A percentile compares a stretch with the other conserved stretches of the same genome.
These are phyloP conservation scores for Populus trichocarpa DNA, from an alignment of 441 rosid species.

Conservation along the genomic window DNA sequence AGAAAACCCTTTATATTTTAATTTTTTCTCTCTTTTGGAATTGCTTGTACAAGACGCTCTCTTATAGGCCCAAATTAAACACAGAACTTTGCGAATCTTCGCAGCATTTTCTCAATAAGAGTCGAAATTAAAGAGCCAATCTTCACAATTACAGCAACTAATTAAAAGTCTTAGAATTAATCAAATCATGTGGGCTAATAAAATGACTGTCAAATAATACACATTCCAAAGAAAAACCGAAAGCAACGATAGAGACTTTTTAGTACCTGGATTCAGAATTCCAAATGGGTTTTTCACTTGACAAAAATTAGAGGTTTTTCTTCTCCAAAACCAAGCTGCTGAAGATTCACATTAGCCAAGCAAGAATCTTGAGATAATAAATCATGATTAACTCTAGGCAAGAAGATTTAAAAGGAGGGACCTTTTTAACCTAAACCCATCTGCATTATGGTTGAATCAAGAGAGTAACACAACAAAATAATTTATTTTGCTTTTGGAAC, in stretches of 20 bases:
- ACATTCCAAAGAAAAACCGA: conserved; percentile 1
- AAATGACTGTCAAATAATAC: not conserved
- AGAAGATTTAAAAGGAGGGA: not conserved
- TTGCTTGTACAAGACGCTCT: conserved; percentile 37
- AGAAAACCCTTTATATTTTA: conserved; percentile 24
- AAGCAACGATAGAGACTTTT: conserved; percentile 1
- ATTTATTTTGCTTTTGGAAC: not conserved
- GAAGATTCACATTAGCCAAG: conserved; percentile 8
- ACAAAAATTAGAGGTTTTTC: not conserved
- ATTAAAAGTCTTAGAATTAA: not conserved
- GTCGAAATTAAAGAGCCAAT: conserved; percentile 3
- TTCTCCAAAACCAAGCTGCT: conserved; percentile 12
- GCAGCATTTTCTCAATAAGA: conserved; percentile 17
- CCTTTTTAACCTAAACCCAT: not conserved
- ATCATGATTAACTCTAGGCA: conserved; percentile 10
- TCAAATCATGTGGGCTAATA: not conserved
- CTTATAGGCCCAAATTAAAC: conserved; percentile 8
- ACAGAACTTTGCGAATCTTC: conserved; percentile 15
- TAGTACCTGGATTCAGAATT: conserved; percentile 14
- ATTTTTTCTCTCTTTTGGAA: conserved; percentile 22
- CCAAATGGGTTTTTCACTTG: conserved; percentile 1
- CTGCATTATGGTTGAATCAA: conserved; percentile 21
- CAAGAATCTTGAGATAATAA: conserved; percentile 21
- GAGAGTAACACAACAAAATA: not conserved
- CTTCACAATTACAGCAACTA: not conserved